phyloP scores from a whole-genome alignment of 192 early-diverging fungal genomes.

The Rhizoclosmatium globosum region DNA sequence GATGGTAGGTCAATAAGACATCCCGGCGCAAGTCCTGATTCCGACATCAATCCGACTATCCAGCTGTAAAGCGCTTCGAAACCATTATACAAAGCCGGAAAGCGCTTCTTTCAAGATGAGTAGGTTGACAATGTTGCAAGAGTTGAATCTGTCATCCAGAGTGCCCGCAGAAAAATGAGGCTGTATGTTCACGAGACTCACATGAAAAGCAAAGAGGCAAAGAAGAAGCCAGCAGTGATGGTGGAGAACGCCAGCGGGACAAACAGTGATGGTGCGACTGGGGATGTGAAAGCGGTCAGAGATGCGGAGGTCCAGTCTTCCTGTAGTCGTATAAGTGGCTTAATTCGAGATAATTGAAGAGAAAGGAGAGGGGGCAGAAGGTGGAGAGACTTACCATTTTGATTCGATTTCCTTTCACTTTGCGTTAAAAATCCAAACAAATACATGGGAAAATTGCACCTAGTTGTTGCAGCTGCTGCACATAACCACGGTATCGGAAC shows the following conservation, averaged over 20 bases:
- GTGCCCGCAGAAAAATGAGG: background rate
- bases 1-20: background rate
- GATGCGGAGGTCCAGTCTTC: conserved; percentile 16
- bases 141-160: background rate
- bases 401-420: background rate
- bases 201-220: conserved; percentile 42
- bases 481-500: conserved; percentile 80
- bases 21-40: background rate
- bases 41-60: background rate
- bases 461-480: conserved; percentile 81
- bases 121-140: background rate
- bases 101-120: too few relatives aligned
- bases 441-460: conserved; percentile 44
- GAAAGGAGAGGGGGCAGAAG: background rate
- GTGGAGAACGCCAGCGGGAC: background rate
- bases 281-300: conserved; percentile 16
- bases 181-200: conserved; percentile 10
- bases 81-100: too few relatives aligned
- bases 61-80: too few relatives aligned
- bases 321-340: background rate
- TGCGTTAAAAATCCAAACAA: background rate
- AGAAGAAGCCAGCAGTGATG: conserved; percentile 8
- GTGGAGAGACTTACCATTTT: background rate
- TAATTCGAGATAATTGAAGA: background rate
- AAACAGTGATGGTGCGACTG: conserved; percentile 28